phyloP scores from a whole-genome alignment of 371 early-diverging fungal genomes.

The Nematocida parisii region DNA sequence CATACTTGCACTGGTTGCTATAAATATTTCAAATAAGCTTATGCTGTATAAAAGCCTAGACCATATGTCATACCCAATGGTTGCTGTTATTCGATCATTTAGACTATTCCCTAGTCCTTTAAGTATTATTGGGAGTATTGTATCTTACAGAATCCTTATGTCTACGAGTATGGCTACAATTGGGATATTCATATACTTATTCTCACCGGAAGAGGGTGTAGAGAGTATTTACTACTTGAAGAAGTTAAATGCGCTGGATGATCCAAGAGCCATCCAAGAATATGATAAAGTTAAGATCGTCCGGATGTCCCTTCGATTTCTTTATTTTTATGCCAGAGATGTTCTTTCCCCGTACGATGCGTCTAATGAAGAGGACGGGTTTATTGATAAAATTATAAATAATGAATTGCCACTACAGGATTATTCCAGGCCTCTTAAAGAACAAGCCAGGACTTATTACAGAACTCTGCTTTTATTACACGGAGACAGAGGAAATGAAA shows the following conservation, averaged over 20 bases:
- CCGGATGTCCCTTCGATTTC: slow-evolving; percentile 21
- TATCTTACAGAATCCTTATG: not conserved
- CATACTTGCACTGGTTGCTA: not conserved
- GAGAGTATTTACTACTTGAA: slow-evolving; percentile 33
- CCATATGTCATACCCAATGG: slow-evolving; percentile 73
- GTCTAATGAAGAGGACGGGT: slow-evolving; percentile 1
- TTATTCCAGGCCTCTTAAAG: not conserved
- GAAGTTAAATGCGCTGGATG: not conserved
- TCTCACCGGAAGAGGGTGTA: slow-evolving; percentile 30
- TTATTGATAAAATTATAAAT: not conserved
- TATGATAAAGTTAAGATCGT: slow-evolving; percentile 20
- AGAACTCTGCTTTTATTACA: slow-evolving; percentile 7
- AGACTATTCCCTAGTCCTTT: slow-evolving; percentile 78
- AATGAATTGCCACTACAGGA: not conserved
- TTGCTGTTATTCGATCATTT: slow-evolving; percentile 90
- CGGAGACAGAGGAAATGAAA: not conserved
- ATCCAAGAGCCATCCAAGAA: not conserved
- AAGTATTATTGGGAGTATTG: not conserved
- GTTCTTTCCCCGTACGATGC: not conserved
- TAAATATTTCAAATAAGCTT: slow-evolving; percentile 24
- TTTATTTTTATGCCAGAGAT: slow-evolving; percentile 8
- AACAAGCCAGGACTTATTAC: slow-evolving; percentile 9
- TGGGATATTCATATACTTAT: slow-evolving; percentile 44
- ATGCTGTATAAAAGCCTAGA: slow-evolving; percentile 32
- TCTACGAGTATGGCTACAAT: slow-evolving; percentile 1